Conservation (phyloP, 169 alveolate genomes). For the Plasmodium cynomolgi region DNA sequence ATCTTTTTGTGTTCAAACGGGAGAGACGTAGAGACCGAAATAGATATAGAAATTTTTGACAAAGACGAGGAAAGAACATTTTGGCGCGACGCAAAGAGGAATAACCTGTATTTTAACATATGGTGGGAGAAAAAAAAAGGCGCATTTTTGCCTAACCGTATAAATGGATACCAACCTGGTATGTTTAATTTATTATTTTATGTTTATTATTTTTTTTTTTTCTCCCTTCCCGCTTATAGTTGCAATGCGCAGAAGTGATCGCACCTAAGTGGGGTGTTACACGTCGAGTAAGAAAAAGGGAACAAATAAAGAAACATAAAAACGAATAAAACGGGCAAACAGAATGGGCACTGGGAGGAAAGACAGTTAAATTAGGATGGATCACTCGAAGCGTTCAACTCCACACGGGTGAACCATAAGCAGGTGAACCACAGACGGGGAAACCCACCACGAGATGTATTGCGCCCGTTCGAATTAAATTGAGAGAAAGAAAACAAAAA, state of each 20-base stretch:
- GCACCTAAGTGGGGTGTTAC: neutral
- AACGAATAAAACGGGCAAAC: neutral
- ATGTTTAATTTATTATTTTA: neutral
- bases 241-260: constrained; percentile 31
- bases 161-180: neutral
- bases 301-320: neutral
- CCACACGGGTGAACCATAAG: neutral
- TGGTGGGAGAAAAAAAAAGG: constrained; percentile 21
- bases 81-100: constrained; percentile 32
- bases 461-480: neutral
- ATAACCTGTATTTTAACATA: constrained; percentile 5
- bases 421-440: neutral
- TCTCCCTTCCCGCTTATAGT: constrained; percentile 7
- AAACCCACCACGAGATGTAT: neutral
- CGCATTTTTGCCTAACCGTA: neutral
- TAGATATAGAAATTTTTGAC: constrained; percentile 61
- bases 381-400: neutral
- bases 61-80: constrained; percentile 35
- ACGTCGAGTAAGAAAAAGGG: neutral
- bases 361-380: neutral
- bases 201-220: neutral
- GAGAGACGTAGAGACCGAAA: constrained; percentile 29
- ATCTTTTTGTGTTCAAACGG: neutral
- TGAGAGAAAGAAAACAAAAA: neutral
- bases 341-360: neutral